A percentile compares a stretch with the other conserved stretches of the same genome.
These are phyloP conservation scores for Aspergillus avenaceus DNA, from an alignment of 495 filamentous ascomycete genomes.

Conservation along the genomic window DNA sequence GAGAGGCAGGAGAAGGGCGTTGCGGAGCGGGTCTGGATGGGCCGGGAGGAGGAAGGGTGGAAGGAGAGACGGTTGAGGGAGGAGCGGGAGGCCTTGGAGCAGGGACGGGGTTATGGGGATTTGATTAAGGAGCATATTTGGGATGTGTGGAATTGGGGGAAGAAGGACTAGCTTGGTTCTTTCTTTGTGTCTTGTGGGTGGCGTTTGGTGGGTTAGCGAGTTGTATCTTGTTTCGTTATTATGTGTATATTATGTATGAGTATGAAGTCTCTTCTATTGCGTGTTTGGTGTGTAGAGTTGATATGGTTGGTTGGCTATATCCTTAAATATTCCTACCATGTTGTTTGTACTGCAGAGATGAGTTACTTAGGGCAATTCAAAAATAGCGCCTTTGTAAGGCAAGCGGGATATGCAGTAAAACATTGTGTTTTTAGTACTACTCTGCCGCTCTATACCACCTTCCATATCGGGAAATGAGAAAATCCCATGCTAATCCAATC, in stretches of 20 bases:
- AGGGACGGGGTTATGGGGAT: constrained; percentile 75
- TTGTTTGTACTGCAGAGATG: too few species aligned
- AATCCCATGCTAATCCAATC: too few species aligned
- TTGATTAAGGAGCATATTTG: constrained; percentile 81
- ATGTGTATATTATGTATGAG: not conserved
- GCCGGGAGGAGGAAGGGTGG: constrained; percentile 62
- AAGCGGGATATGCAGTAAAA: too few species aligned
- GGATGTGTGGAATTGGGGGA: constrained; percentile 70
- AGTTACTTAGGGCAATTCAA: too few species aligned
- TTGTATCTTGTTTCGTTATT: not conserved
- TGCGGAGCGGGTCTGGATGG: constrained; percentile 60
- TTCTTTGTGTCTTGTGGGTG: constrained; percentile 11
- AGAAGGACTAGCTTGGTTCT: constrained; percentile 19
- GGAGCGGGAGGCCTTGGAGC: constrained; percentile 68
- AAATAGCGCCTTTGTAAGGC: too few species aligned
- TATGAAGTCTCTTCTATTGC: not conserved
- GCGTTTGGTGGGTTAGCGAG: not conserved
- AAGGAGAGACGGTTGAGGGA: constrained; percentile 64
- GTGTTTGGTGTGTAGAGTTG: not conserved
- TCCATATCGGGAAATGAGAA: too few species aligned
- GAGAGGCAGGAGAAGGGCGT: constrained; percentile 36
- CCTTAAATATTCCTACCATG: too few species aligned
- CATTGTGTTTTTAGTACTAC: too few species aligned
- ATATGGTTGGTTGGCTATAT: too few species aligned
- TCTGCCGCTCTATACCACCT: too few species aligned